Percentiles rank a stretch among this genome's conserved stretches.
Conservation (phyloP, 441 rosid genomes). For the Breynia disticha region DNA sequence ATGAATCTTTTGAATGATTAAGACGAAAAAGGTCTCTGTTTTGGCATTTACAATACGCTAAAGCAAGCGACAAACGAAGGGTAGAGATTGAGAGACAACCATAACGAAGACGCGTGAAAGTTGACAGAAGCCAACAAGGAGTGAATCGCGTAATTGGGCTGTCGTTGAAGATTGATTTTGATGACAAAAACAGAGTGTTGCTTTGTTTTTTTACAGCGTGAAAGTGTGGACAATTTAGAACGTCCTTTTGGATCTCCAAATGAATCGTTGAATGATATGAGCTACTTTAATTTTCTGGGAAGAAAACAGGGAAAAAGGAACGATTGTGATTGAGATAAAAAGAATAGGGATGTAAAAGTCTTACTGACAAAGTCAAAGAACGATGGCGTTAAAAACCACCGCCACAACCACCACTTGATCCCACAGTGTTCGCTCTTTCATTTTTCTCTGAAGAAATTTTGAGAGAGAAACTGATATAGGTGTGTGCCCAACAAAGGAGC, state of each 20-base stretch:
- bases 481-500: not conserved
- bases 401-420: constrained; percentile 2
- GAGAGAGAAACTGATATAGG: constrained; percentile 6
- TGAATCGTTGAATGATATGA: constrained; percentile 11
- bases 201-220: too few relatives aligned
- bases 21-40: too few relatives aligned
- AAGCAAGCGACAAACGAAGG: too few relatives aligned
- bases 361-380: constrained; percentile 18
- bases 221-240: not conserved
- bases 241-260: constrained; percentile 5
- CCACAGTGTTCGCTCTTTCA: not conserved
- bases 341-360: too few relatives aligned
- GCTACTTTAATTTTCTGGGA: not conserved
- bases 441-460: constrained; percentile 13
- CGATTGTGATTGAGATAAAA: not conserved
- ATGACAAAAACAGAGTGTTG: too few relatives aligned
- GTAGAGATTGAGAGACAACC: too few relatives aligned
- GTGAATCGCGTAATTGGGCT: too few relatives aligned
- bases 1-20: not conserved
- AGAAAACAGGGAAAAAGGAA: not conserved
- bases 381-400: not conserved
- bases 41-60: too few relatives aligned
- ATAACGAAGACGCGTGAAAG: too few relatives aligned
- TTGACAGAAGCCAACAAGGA: too few relatives aligned
- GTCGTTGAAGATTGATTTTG: too few relatives aligned